Base-by-base conservation (phyloP, 495 filamentous ascomycete species). In the Ascobolus immersus region DNA sequence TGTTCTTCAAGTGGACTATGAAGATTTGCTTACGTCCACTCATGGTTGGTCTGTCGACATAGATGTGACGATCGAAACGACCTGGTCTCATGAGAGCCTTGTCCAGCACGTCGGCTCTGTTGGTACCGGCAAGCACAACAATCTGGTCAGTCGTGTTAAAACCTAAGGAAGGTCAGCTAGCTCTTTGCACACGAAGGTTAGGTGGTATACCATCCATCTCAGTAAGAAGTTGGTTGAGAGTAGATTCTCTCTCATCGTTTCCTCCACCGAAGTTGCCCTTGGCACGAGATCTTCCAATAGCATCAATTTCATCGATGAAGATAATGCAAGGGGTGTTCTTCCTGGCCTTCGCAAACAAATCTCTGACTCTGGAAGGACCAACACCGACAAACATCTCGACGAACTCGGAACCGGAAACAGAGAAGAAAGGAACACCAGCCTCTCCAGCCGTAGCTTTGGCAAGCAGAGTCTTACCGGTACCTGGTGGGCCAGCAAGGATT, bases 351-450 rank as follows among this genome's bases (percentile, higher is more conserved):
- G 78, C 73, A 44, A 96, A 96, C 23, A 96, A 64, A 54, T 96
- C 86, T 48, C 86, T 68, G 26, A 96, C 86, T 48, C 86, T 69
- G 7, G 80, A 92, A 21, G 86, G 75, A 56, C 86, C 86, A 33
- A 96, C 86, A 63, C 86, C 86, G 26, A 96, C 86, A 45, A 94
- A 96, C 81, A 96, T 94, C 55, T 96, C 86, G 24, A 96, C 81
- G 44, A 96, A 96, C 48, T 96, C 86, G 15, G 86, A 96, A 46
- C 86, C 86, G 54, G 80, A 91, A 53, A 94, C 89, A 45, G 72
- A 91, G 63, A 77, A 96, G 64, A 96, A 96, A 10, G 86, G 86
- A 17, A 96, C 86, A 25, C 73, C 67, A n/a, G 86, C 91, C 55
- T 96, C 86, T 47, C 86, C 86, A 23, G 86, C 86, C 7, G 86